Percentiles rank a stretch among this genome's conserved stretches.
phyloP scores from a whole-genome alignment of 2,329 filamentous ascomycete genomes.

The Penicillium expansum region DNA sequence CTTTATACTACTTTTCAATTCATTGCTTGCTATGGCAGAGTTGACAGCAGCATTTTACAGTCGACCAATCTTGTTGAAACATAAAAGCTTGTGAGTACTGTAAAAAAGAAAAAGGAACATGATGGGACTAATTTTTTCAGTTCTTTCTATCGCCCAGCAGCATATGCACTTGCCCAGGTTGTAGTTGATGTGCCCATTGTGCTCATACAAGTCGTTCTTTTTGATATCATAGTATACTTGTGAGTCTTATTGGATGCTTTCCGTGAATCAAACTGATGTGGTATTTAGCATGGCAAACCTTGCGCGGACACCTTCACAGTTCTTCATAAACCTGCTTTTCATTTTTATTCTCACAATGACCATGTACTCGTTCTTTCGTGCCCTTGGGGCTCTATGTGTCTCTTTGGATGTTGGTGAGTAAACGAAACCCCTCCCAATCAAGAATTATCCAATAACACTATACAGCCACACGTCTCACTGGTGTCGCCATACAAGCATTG shows the following conservation, averaged over 20 bases:
- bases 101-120: background rate
- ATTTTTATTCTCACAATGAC: slow-evolving; percentile 54
- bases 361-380: slow-evolving; percentile 56
- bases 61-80: slow-evolving; percentile 66
- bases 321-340: slow-evolving; percentile 60
- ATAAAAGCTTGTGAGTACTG: slow-evolving; percentile 58
- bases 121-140: slow-evolving; percentile 24
- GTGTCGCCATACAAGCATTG: slow-evolving; percentile 50
- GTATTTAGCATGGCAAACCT: slow-evolving; percentile 52
- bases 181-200: slow-evolving; percentile 58
- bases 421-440: background rate
- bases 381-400: slow-evolving; percentile 49
- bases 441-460: slow-evolving; percentile 1
- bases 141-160: slow-evolving; percentile 64
- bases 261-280: background rate
- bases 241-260: slow-evolving; percentile 15
- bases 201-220: slow-evolving; percentile 57
- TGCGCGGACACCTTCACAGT: slow-evolving; percentile 56
- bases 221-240: slow-evolving; percentile 62
- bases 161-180: slow-evolving; percentile 58
- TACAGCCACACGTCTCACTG: slow-evolving; percentile 48
- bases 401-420: slow-evolving; percentile 49
- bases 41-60: slow-evolving; percentile 60
- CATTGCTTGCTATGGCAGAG: slow-evolving; percentile 60
- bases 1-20: slow-evolving; percentile 62